Base-by-base conservation (phyloP, 2,329 filamentous ascomycete genomes). In the Magnaporthales sp. region DNA sequence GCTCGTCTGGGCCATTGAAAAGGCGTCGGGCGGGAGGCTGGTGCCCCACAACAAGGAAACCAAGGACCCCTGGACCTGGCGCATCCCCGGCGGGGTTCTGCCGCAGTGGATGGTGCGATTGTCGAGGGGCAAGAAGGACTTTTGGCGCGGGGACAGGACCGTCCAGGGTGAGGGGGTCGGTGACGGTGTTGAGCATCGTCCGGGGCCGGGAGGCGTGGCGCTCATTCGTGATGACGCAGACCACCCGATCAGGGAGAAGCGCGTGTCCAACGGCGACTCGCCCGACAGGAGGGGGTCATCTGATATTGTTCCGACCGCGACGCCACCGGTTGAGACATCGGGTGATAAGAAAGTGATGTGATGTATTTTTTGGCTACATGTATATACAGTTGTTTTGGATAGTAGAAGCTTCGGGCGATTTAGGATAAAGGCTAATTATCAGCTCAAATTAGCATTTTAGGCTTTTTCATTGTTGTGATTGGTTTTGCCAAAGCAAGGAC, bases 51-150 rank as follows among this genome's bases (percentile, higher is more conserved):
- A 93, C 77, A 90, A 92, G 77, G 83, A 90, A 8, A 81, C 89
- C 72, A 91, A 92, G 76, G 92, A 95, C 68, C 85, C 83, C 10
- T 96, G 92, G 92, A 91, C 90, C 0, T 94, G 88, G 80, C 87
- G 85, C 73, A 84, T 93, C 31, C 85, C 88, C 1, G 91, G 91
- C 19, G 91, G 91, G 0, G 78, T 95, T 64, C 77, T 93, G 29
- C 91, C 92, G 0, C 86, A 86, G 0, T 96, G 92, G 92, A 74
- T 92, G 65, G 80, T 82, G 67, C 84, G 92, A 31, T 79, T 89
- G 4, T 74, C 77, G 0, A 78, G 78, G 51, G 91, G 91, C 30
- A 90, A 92, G 80, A 89, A 84, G 78, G 84, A 90, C 71, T 93
- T 93, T 74, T 93, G 91, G 90, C 81, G 81, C 24, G 54, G 13